Conservation (phyloP, 495 filamentous ascomycete species). For the Tetracladium setigerum region DNA sequence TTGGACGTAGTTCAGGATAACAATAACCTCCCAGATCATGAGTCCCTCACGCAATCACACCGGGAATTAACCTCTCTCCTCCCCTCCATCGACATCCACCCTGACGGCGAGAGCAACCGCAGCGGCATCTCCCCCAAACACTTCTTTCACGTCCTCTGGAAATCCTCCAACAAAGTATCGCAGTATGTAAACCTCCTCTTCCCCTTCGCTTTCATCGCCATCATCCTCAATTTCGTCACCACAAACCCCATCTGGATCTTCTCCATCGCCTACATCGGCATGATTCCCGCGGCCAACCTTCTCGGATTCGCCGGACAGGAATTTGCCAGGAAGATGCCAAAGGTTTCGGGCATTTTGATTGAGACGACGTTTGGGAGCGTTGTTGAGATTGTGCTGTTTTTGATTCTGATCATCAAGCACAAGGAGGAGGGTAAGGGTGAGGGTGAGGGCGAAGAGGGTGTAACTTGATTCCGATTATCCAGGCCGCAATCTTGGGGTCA, state of each 20-base stretch:
- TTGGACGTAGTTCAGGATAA: too few species aligned
- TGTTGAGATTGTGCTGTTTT: conserved; percentile 79
- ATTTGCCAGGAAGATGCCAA: conserved; percentile 71
- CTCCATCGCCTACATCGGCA: conserved; percentile 66
- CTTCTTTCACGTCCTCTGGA: conserved; percentile 53
- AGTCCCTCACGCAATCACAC: too few species aligned
- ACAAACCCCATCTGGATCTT: conserved; percentile 57
- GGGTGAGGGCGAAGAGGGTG: conserved; percentile 24
- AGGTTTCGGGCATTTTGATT: conserved; percentile 69
- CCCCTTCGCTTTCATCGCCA: conserved; percentile 64
- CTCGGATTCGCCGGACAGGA: conserved; percentile 81
- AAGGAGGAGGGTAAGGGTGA: too few species aligned
- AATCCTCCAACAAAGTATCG: conserved; percentile 16
- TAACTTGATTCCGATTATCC: conserved; percentile 52
- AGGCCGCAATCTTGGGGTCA: conserved; percentile 74
- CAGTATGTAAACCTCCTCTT: conserved; percentile 47
- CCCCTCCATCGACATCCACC: conserved; percentile 5
- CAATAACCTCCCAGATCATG: too few species aligned
- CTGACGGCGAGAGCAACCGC: conserved; percentile 51
- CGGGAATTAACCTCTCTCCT: too few species aligned
- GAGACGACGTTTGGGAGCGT: conserved; percentile 71
- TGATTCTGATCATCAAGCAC: conserved; percentile 48
- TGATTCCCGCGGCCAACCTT: conserved; percentile 84
- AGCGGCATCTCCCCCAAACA: conserved; percentile 50
- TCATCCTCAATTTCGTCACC: conserved; percentile 56